Evolutionary conservation across 805 yeast genomes (phyloP).

Genomic region (Peterozyma xylosa): DNA sequence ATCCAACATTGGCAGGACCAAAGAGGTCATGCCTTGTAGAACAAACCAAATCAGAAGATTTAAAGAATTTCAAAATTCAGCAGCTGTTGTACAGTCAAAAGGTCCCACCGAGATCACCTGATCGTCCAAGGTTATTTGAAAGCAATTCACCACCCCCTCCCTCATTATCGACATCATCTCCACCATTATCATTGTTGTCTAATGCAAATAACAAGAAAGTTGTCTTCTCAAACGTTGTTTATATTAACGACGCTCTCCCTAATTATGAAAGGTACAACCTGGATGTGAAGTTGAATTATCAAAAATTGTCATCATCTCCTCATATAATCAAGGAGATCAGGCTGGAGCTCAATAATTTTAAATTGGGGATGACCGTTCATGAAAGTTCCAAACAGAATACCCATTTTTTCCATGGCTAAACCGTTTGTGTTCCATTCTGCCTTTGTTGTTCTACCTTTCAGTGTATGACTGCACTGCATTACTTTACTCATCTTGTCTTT

Average conservation of each 20-base stretch:
- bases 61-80: not conserved
- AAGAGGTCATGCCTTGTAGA: constrained; percentile 8
- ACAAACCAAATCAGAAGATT: not conserved
- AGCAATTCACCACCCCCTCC: not conserved
- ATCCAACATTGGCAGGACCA: constrained; percentile 2
- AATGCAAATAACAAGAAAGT: constrained; percentile 23
- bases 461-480: constrained; percentile 6
- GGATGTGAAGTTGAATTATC: constrained; percentile 38
- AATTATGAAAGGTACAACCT: constrained; percentile 48
- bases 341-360: constrained; percentile 56
- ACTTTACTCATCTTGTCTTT: constrained; percentile 13
- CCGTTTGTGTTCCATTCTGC: not conserved
- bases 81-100: no score
- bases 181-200: not conserved
- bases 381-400: constrained; percentile 52
- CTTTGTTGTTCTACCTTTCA: constrained; percentile 1
- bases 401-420: constrained; percentile 47
- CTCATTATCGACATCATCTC: not conserved
- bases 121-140: not conserved
- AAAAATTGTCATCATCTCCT: constrained; percentile 37
- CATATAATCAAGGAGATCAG: constrained; percentile 47
- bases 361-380: constrained; percentile 66
- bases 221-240: constrained; percentile 37
- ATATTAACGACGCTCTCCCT: constrained; percentile 45
- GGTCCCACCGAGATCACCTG: no score